These are phyloP conservation scores for Heterobasidion occidentale DNA, from an alignment of 1,284 basidiomycete genomes.

Conservation along the genomic window DNA sequence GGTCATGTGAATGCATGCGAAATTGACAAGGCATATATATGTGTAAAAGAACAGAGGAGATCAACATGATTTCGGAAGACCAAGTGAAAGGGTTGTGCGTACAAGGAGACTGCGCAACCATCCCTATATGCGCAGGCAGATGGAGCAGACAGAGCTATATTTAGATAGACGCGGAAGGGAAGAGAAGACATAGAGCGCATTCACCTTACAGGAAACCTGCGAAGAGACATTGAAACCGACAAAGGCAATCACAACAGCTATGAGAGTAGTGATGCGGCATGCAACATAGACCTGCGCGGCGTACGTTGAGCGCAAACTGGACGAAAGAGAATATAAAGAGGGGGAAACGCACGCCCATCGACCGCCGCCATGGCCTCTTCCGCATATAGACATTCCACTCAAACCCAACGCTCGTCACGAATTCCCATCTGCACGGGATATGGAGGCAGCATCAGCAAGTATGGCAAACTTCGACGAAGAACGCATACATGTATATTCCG, in stretches of 20 bases:
- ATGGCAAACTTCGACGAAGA: not conserved
- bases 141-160: not conserved
- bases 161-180: not conserved
- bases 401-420: not conserved
- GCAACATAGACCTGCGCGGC: slow-evolving; percentile 2
- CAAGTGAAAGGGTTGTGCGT: not conserved
- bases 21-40: not conserved
- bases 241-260: not conserved
- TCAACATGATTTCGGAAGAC: not conserved
- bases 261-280: not conserved
- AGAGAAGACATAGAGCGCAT: not conserved
- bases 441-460: not conserved
- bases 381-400: slow-evolving; percentile 7
- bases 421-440: slow-evolving; percentile 5
- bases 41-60: not conserved
- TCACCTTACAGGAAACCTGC: not conserved
- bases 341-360: slow-evolving; percentile 1
- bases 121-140: not conserved
- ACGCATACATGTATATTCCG: slow-evolving; percentile 6
- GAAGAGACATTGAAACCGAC: slow-evolving; percentile 5
- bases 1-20: not conserved
- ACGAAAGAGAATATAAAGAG: not conserved
- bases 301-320: not conserved
- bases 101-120: not conserved
- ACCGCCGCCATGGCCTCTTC: slow-evolving; percentile 5